Evolutionary conservation across 2,329 filamentous ascomycete species (phyloP), one percentile per base, ranked within the genome.

Genomic region (Fusarium circinatum): DNA sequence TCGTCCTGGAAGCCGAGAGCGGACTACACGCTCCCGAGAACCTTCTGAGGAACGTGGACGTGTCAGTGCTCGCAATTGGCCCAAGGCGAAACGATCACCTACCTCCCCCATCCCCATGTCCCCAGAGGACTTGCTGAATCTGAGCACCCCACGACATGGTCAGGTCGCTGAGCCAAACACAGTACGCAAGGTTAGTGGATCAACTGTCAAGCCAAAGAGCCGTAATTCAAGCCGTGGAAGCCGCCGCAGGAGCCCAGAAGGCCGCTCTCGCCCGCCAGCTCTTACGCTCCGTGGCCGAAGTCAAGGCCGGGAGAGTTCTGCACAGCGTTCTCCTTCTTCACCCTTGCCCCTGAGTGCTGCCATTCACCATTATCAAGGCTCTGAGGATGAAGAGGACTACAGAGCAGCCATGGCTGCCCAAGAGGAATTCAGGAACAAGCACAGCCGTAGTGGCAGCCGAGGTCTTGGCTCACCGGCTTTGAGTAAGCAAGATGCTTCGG

Each of bases 41-140:
- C 81, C 82, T 17, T 94, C 94, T 1, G 89, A 92, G 73, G 92
- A 93, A 47, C 90, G 93, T 65, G 93, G 93, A 26, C 89, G 93
- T 70, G 88, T 87, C 30, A 85, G 88, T 18, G 87, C 89, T 49
- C 89, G 92, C 28, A 92, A 91, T 73, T 94, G 87, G 65, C 83
- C 92, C 71, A 92, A 91, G 78, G 90, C 93, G 24, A 97, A 98
- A 83, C 89, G 93, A 28, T 98, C 96, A 3, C 96, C 96, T 2
- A 97, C 94, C 5, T 98, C 96, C 0, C 96, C 96, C 0, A 89
- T 98, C 5, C 94, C 95, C 7, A 98, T 98, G 95, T 97, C 95
- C 7, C 95, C 95, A 0, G 94, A 98, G 76, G 95, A 98, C 77
- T 80, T 94, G 68, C 89, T 90, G 78, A 91, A 89, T 75, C 82